Conservation (phyloP, 164 flowering plant genomes). For the Hamamelis virginiana region DNA sequence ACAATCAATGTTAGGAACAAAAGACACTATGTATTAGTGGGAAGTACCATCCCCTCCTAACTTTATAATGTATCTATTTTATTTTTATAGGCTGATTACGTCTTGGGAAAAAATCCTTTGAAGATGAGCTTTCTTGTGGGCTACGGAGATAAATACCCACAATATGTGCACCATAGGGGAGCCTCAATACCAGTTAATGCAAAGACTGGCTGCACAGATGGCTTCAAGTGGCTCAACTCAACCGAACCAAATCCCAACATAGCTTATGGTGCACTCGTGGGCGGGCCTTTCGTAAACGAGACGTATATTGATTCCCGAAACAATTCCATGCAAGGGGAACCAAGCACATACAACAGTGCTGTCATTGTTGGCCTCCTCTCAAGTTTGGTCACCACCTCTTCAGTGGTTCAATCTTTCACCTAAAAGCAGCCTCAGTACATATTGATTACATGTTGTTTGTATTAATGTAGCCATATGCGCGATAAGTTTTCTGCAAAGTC, state of each 20-base stretch:
- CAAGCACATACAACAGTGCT: conserved; percentile 87
- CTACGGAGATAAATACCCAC: conserved; percentile 73
- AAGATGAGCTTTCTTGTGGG: conserved; percentile 90
- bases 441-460: conserved; percentile 6
- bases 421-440: conserved; percentile 22
- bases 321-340: conserved; percentile 83
- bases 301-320: conserved; percentile 64
- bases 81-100: conserved; percentile 73
- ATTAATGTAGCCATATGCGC: conserved; percentile 8
- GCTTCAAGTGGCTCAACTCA: conserved; percentile 67
- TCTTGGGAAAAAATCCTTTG: conserved; percentile 81
- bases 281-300: conserved; percentile 85
- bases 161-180: conserved; percentile 87
- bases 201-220: conserved; percentile 60
- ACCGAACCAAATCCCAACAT: conserved; percentile 74
- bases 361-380: conserved; percentile 78
- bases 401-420: conserved; percentile 62
- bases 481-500: neutral
- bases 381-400: conserved; percentile 76
- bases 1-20: neutral
- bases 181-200: conserved; percentile 87
- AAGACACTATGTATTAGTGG: neutral
- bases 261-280: conserved; percentile 82
- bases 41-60: neutral
- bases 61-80: neutral